Base-by-base conservation (phyloP, 2,329 filamentous ascomycete genomes). In the Paraphoma sp. region DNA sequence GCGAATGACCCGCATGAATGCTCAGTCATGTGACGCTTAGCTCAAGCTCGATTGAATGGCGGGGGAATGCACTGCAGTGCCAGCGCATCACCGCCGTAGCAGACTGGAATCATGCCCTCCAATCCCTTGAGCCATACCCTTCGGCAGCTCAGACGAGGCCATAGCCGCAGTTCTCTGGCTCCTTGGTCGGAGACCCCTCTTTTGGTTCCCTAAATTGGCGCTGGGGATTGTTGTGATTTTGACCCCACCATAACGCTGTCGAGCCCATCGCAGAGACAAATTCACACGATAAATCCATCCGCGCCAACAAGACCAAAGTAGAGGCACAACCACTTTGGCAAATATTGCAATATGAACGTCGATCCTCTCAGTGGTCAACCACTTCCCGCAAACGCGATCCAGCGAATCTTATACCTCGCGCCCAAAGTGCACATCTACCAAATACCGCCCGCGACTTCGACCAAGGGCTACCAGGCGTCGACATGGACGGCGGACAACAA, bases 401-500 rank as follows among this genome's bases (percentile, higher is more conserved):
- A 95, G 78, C 89, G 92, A 75, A 83, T 95, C 73, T 89, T 96
- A 75, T 93, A 92, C 84, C 81, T 93, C 75, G 86, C 88, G 61
- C 81, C 84, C 69, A 82, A 84, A 63, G 89, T 95, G 62, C 91
- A 96, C 81, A 85, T 96, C 81, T 97, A 96, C 83, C 87, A 89
- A 71, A 93, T 96, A 75, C 92, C 92, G 16, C 92, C 92, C 23
- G 82, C 93, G 55, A 84, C 88, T 44, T 89, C 89, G 16, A 92
- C 87, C 68, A 89, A 90, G 75, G 92, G 92, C 75, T 90, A 96
- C 82, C 85, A 84, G 36, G 92, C 93, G 56, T 83, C 88, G 11
- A 80, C 84, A 61, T 97, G 92, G 92, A 96, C 92, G 29, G 76
- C 80, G 57, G 85, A 87, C 57, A 83, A 85, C 62, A 84, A 86